Evolutionary conservation across 2,329 filamentous ascomycete genomes (phyloP), one percentile per base, ranked within the genome.

Genomic region (Xylariaceae sp.): DNA sequence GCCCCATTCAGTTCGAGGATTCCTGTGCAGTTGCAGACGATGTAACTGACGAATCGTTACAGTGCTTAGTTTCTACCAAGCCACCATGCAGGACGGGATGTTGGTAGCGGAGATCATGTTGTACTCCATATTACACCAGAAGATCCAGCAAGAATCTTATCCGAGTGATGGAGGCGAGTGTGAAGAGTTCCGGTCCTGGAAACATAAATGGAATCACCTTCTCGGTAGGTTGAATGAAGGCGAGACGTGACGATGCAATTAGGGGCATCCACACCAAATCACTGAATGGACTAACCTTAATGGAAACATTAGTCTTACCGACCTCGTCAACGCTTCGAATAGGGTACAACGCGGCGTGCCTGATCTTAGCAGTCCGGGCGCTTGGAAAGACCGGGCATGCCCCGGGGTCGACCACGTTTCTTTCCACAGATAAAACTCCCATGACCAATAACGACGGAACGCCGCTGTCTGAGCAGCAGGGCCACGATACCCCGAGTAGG

Each of bases 11-110:
- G 5, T 13, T 34, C 5, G 6, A 11, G 15, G 27, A 14, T n/a
- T n/a, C 26, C n/a, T 7, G 3, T 26, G 4, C 11, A 11, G 21
- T 24, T 24, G 7, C 11, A 21, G 8, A n/a, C n/a, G n/a, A n/a
- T n/a, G n/a, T 15, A 36, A 29, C 23, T 7, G 6, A 33, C 31
- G 44, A 14, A 47, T 28, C 3, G 12, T 33, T 5, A n/a, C 15
- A 47, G 44, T 67, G 3, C 57, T 66, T 9, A 64, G 54, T 33
- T 66, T 67, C 38, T 62, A 64, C 31, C 59, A 63, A 31, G 60
- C 63, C 3, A 65, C 64, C 3, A 65, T 67, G 54, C 59, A 62
- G 21, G 64, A 67, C 21, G 59, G 57, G 2, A 65, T 67, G 61
- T 50, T 67, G 1, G 55, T 63, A 7, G 63, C 64, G 2, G 63